Base-by-base conservation (phyloP, 345 rosid genomes). In the Dipteronia sinensis region DNA sequence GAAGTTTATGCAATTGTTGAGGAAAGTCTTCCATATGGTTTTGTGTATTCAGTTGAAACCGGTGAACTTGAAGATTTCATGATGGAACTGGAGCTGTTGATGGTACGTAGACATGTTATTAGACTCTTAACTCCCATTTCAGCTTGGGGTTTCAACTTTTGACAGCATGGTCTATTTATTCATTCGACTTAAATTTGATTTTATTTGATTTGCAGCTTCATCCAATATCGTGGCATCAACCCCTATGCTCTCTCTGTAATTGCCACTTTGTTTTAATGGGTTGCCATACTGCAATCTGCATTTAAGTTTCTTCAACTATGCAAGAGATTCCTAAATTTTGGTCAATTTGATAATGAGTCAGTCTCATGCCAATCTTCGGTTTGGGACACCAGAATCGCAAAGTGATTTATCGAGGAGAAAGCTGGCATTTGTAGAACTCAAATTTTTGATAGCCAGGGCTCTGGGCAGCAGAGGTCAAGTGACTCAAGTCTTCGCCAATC, bases 131-230 rank as follows among this genome's bases (percentile, higher is more conserved):
- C n/a, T 20, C 55, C 19, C 0, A 16, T 40, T 51, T n/a, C 8
- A 31, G 49, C 17, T 75, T 29, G 15, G 15, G 34, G 13, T 42
- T 65, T 20, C 34, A 75, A 31, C 20, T 19, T 75, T 75, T 66
- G 23, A 75, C 63, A 59, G 55, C 22, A 22, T 44, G 69, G 16
- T 51, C 4, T 3, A 40, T 20, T 10, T 8, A 29, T 34, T 49
- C 7, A 20, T 31, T 20, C 29, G 51, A 74, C 31, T n/a, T 13
- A 13, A 29, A 12, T 8, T 20, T 66, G 51, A 34, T 66, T 20
- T 66, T 34, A 34, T 66, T 56, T 76, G 65, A 76, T 66, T 3
- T 67, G 66, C 72, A 76, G 73, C 67, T 20, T 51, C 55, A 67
- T 49, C 38, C 55, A 16, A 20, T 23, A 34, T 20, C 65, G 34